phyloP scores from a whole-genome alignment of 2,329 filamentous ascomycete genomes.

The Arthrobotrys iridis region DNA sequence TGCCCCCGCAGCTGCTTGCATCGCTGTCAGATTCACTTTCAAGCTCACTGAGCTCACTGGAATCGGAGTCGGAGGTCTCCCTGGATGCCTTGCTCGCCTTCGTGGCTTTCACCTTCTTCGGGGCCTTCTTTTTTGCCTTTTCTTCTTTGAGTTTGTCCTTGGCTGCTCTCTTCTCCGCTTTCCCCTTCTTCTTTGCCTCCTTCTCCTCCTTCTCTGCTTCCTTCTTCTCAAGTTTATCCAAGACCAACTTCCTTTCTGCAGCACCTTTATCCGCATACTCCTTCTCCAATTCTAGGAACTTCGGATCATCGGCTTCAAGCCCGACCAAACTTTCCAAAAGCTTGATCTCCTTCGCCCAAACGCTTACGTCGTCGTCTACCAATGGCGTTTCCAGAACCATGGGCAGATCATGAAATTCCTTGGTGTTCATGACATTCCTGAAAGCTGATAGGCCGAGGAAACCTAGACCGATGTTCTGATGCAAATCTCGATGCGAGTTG shows the following conservation, averaged over 20 bases:
- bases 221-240: conserved; percentile 79
- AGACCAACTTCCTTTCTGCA: conserved; percentile 76
- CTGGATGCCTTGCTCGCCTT: conserved; percentile 5
- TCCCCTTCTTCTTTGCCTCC: conserved; percentile 40
- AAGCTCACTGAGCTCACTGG: conserved; percentile 28
- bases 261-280: conserved; percentile 75
- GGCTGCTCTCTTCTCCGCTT: conserved; percentile 28
- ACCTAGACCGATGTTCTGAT: conserved; percentile 95
- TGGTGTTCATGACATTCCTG: conserved; percentile 87
- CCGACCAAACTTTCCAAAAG: conserved; percentile 87
- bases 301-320: conserved; percentile 81
- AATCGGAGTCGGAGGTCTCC: background rate
- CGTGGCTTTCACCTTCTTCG: background rate
- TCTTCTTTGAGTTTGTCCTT: conserved; percentile 31
- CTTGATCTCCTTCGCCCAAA: conserved; percentile 94
- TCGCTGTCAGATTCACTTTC: conserved; percentile 19
- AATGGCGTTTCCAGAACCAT: conserved; percentile 98
- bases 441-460: conserved; percentile 91
- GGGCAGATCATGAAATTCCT: conserved; percentile 78
- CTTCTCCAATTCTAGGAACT: conserved; percentile 67
- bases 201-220: conserved; percentile 53
- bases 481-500: conserved; percentile 81
- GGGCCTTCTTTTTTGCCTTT: conserved; percentile 16
- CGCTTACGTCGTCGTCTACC: conserved; percentile 74
- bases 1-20: conserved; percentile 26